Percentiles rank a stretch among this genome's conserved stretches.
phyloP scores from a whole-genome alignment of 1,284 basidiomycete species.

The Athelia psychrophila region DNA sequence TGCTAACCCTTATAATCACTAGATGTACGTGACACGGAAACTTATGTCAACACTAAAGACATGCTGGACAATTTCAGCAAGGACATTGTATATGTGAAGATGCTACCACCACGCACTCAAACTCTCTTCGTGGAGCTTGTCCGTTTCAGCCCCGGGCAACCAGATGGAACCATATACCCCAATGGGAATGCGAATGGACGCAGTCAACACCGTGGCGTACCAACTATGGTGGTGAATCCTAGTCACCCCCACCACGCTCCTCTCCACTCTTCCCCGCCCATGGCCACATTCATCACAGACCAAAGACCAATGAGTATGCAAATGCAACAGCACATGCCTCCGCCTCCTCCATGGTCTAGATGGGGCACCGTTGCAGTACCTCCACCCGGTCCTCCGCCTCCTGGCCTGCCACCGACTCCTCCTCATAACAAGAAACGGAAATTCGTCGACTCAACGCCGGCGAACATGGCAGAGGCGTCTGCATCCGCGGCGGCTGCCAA shows the following conservation, averaged over 20 bases:
- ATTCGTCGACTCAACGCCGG: constrained; percentile 36
- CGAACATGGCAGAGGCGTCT: constrained; percentile 4
- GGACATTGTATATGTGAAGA: constrained; percentile 64
- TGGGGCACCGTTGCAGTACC: constrained; percentile 39
- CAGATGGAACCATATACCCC: constrained; percentile 26
- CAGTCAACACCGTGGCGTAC: constrained; percentile 1
- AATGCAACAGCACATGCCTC: constrained; percentile 37
- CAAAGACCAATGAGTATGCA: constrained; percentile 19
- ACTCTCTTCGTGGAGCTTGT: constrained; percentile 76
- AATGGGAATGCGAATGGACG: constrained; percentile 3
- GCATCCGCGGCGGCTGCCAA: not conserved
- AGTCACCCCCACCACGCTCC: constrained; percentile 4
- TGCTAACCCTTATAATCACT: constrained; percentile 10
- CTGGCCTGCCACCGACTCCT: constrained; percentile 23
- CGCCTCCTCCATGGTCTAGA: constrained; percentile 70
- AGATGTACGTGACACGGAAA: constrained; percentile 47
- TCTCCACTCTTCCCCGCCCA: constrained; percentile 23
- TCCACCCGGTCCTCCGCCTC: constrained; percentile 12
- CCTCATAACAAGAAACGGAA: constrained; percentile 38
- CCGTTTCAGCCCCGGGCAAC: constrained; percentile 53
- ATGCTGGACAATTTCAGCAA: constrained; percentile 75
- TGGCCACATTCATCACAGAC: not conserved
- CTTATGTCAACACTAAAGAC: constrained; percentile 65
- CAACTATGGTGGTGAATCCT: constrained; percentile 4
- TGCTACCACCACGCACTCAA: constrained; percentile 58